Evolutionary conservation across 106 monocot genomes (phyloP), one percentile per base, ranked within the genome.

Genomic region (Chionographis japonica): DNA sequence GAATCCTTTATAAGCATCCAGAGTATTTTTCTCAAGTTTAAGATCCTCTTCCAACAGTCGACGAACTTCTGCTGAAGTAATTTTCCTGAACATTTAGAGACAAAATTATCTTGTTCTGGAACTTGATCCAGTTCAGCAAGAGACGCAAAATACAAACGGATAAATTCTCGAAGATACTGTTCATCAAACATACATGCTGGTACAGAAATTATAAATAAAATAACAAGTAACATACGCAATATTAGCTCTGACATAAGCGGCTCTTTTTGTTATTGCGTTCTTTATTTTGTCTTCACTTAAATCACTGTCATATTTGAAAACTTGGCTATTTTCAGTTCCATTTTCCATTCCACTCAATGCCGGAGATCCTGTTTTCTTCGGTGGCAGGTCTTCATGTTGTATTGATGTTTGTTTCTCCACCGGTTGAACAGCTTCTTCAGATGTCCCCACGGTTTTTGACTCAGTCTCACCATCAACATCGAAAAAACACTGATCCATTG

Each of bases 1-100:
- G 66, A 98, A 83, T 42, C 60, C 65, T 81, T 98, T 98, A 60
- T 79, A 75, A 35, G 78, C 71, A 87, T 92, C 92, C 65, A 98
- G 75, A 79, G 85, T 63, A 71, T 84, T 82, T 57, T 67, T 85
- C 50, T 66, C 68, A 75, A 92, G 75, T 61, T 87, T 79, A 54
- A 98, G 89, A 83, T 98, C 97, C 65, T 75, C 83, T 73, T 92
- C 97, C 68, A 98, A 73, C 14, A 87, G 57, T 60, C 87, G 84
- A 16, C 92, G 92, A 78, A 90, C 89, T 72, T 74, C 84, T 71
- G 62, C 51, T 71, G 87, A 77, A 17, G 85, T 74, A 74, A 98
- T 77, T 66, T 63, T 85, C 80, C 97, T 98, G 79, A 72, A 74
- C 63, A 17, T 60, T 77, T 18, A 38, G 71, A 54, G 46, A 60